Evolutionary conservation across 2,329 filamentous ascomycete genomes (phyloP).

Genomic region (Penicillium sp.): DNA sequence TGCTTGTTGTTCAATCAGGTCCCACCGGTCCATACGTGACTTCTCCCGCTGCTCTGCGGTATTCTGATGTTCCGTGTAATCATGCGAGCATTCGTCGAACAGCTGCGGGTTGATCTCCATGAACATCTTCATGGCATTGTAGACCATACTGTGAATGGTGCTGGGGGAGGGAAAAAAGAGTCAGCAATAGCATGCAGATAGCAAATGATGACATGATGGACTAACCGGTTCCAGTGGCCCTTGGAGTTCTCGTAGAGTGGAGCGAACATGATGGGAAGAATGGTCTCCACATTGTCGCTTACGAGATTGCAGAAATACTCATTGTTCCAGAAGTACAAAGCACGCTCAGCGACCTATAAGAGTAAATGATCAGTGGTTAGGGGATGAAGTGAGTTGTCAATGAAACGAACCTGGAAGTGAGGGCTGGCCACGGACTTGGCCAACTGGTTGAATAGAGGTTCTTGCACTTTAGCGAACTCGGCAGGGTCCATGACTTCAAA

Average conservation of each 20-base stretch:
- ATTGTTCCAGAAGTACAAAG: conserved; percentile 99
- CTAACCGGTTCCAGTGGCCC: conserved; percentile 97
- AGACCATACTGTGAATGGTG: conserved; percentile 99
- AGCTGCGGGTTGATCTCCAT: conserved; percentile 99
- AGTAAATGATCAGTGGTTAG: not conserved
- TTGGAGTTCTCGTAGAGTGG: conserved; percentile 98
- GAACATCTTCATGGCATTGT: conserved; percentile 99
- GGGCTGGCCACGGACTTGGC: conserved; percentile 98
- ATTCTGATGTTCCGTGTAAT: conserved; percentile 96
- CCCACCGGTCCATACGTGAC: conserved; percentile 85
- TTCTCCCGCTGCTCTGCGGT: conserved; percentile 83
- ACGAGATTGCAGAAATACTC: conserved; percentile 99
- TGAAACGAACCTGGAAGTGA: conserved; percentile 76
- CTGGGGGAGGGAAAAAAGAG: conserved; percentile 58
- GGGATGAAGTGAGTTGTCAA: not conserved
- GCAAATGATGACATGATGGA: conserved; percentile 7
- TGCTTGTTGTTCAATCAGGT: conserved; percentile 79
- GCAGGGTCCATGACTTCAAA: conserved; percentile 99
- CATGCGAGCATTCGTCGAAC: conserved; percentile 97
- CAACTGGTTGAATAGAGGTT: conserved; percentile 94
- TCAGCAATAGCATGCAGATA: conserved; percentile 13
- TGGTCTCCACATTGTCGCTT: conserved; percentile 98
- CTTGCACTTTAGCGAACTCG: conserved; percentile 98
- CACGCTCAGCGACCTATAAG: conserved; percentile 81
- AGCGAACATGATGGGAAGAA: conserved; percentile 98